Evolutionary conservation across 73 alveolate species (phyloP).

Genomic region (Paramecium sonneborni): DNA sequence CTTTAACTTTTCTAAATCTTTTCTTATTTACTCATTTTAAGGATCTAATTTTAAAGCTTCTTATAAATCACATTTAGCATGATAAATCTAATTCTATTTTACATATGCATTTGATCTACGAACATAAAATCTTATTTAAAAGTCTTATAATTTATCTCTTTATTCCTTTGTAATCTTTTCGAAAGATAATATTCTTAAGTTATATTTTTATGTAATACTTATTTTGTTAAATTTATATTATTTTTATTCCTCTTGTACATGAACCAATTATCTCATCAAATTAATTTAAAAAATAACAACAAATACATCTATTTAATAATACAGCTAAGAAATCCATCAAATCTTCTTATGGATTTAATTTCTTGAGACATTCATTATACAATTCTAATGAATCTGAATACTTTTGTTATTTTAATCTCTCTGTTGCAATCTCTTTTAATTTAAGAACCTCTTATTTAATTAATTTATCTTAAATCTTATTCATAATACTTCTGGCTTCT

Average conservation of each 20-base stretch:
- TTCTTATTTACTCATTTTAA: constrained; percentile 12
- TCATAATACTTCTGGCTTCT: constrained; percentile 52
- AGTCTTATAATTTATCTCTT: neutral
- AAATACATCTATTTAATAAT: constrained; percentile 46
- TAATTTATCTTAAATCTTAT: constrained; percentile 16
- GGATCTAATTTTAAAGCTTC: constrained; percentile 67
- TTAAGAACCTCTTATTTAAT: constrained; percentile 2
- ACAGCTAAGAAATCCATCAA: constrained; percentile 57
- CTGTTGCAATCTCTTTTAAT: constrained; percentile 44
- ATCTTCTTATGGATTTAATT: constrained; percentile 36
- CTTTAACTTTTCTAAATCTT: constrained; percentile 53
- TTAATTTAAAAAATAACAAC: constrained; percentile 39
- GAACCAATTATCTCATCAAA: constrained; percentile 53
- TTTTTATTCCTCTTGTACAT: constrained; percentile 58
- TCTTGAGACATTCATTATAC: constrained; percentile 50
- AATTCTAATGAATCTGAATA: constrained; percentile 48
- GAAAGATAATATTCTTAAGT: neutral
- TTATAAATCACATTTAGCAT: constrained; percentile 56
- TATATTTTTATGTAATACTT: neutral
- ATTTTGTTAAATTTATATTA: constrained; percentile 27
- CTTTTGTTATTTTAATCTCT: neutral
- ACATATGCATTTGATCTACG: constrained; percentile 62
- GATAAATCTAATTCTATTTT: constrained; percentile 40
- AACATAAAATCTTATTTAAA: constrained; percentile 18
- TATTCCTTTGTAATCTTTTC: constrained; percentile 24